Conservation (phyloP, 768 basidiomycete genomes). For the Lepiota subincarnata region DNA sequence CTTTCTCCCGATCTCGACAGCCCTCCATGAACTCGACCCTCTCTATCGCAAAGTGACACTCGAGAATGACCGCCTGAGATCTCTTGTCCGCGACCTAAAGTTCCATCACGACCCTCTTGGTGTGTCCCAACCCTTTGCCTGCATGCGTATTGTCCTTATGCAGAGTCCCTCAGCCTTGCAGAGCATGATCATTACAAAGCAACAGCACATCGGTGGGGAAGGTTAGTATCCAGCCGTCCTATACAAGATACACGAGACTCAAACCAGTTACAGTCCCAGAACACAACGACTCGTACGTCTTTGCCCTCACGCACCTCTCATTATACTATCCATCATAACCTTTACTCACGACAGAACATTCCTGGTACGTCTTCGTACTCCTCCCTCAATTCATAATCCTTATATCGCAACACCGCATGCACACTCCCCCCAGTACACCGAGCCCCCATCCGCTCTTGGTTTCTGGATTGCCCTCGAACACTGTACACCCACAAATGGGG, state of each 20-base stretch:
- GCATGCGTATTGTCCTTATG: neutral
- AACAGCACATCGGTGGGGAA: constrained; percentile 88
- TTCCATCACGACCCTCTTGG: constrained; percentile 86
- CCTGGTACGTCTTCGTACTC: constrained; percentile 37
- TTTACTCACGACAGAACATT: constrained; percentile 52
- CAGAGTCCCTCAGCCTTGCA: constrained; percentile 61
- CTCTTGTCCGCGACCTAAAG: constrained; percentile 70
- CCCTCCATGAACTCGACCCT: constrained; percentile 81
- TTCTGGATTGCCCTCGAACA: constrained; percentile 96
- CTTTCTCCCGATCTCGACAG: constrained; percentile 32
- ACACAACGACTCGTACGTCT: constrained; percentile 88
- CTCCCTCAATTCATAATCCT: neutral
- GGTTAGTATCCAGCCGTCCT: constrained; percentile 40
- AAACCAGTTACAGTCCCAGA: constrained; percentile 57
- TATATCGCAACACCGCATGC: constrained; percentile 1
- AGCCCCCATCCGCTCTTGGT: constrained; percentile 88
- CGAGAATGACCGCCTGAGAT: constrained; percentile 66
- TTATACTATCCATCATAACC: neutral
- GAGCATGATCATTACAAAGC: constrained; percentile 96
- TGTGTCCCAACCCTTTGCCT: constrained; percentile 25
- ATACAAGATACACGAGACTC: neutral
- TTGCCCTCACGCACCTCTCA: constrained; percentile 3
- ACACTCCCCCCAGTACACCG: constrained; percentile 72
- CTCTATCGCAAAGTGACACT: constrained; percentile 76
- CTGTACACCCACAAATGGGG: constrained; percentile 80